phyloP scores from a whole-genome alignment of 768 basidiomycete genomes.

The Russula foetens region DNA sequence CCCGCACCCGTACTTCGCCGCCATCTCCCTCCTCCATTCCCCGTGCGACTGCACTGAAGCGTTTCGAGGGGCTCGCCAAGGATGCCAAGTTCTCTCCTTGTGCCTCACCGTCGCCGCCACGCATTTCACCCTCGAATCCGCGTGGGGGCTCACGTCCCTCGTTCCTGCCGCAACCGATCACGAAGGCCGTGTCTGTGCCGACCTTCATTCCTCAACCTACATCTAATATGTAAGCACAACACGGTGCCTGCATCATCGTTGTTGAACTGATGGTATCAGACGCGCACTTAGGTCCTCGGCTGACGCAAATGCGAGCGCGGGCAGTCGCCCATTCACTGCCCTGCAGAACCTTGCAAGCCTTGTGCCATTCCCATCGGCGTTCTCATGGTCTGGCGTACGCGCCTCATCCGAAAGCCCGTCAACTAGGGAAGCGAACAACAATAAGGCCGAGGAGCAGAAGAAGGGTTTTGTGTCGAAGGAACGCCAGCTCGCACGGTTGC shows the following conservation, averaged over 20 bases:
- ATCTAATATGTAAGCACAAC: constrained; percentile 30
- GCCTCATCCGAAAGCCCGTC: neutral
- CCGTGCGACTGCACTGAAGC: constrained; percentile 33
- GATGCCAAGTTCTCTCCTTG: constrained; percentile 15
- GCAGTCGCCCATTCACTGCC: constrained; percentile 28
- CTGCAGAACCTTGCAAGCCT: constrained; percentile 54
- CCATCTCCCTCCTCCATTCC: constrained; percentile 46
- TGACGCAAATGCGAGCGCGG: neutral
- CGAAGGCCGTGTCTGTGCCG: constrained; percentile 21
- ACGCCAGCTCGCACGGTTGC: constrained; percentile 58
- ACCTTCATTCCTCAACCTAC: constrained; percentile 27
- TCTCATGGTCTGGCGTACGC: constrained; percentile 29
- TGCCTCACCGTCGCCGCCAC: constrained; percentile 31
- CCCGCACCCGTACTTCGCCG: neutral
- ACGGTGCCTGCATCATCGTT: neutral
- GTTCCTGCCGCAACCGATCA: constrained; percentile 53
- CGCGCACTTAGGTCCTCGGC: neutral
- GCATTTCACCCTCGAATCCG: constrained; percentile 46
- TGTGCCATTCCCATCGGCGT: constrained; percentile 40
- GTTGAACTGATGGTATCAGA: neutral
- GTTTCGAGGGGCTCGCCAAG: constrained; percentile 27
- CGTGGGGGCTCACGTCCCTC: constrained; percentile 41
- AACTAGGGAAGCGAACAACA: neutral
- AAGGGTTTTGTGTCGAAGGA: constrained; percentile 48
- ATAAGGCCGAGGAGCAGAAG: constrained; percentile 21